phyloP scores from a whole-genome alignment of 129 eudicot species.

The Centaurea solstitialis region DNA sequence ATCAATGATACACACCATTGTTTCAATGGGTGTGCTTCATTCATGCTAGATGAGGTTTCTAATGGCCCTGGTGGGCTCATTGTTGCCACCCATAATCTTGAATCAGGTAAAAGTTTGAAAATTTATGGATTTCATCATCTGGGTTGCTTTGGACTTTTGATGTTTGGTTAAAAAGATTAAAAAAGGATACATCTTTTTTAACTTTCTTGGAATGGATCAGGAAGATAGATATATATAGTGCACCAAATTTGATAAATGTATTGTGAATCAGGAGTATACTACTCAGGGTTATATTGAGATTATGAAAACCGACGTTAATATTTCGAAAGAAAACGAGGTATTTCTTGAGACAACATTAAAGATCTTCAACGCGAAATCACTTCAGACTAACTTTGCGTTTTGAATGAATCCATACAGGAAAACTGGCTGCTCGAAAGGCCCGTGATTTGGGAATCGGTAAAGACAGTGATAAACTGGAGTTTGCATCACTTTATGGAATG shows the following conservation, averaged over 20 bases:
- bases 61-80: conserved; percentile 59
- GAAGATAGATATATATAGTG: conserved; percentile 17
- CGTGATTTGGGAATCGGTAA: conserved; percentile 55
- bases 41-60: conserved; percentile 63
- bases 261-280: conserved; percentile 18
- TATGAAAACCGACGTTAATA: conserved; percentile 19
- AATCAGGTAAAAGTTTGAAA: conserved; percentile 56
- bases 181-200: background rate
- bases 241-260: conserved; percentile 24
- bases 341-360: conserved; percentile 21
- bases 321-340: conserved; percentile 8
- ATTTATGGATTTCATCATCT: background rate
- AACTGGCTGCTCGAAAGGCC: conserved; percentile 62
- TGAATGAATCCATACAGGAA: conserved; percentile 42
- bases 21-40: conserved; percentile 67
- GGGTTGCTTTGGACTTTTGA: conserved; percentile 17
- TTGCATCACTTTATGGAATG: conserved; percentile 89
- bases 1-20: conserved; percentile 62
- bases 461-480: conserved; percentile 54
- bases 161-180: background rate
- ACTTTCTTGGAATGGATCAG: conserved; percentile 10
- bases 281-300: conserved; percentile 18
- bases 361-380: background rate
- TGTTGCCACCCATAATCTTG: conserved; percentile 79
- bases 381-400: background rate